Percentiles rank a stretch among this genome's conserved stretches.
phyloP scores from a whole-genome alignment of 106 monocot genomes.

The Dendrobium catenatum region DNA sequence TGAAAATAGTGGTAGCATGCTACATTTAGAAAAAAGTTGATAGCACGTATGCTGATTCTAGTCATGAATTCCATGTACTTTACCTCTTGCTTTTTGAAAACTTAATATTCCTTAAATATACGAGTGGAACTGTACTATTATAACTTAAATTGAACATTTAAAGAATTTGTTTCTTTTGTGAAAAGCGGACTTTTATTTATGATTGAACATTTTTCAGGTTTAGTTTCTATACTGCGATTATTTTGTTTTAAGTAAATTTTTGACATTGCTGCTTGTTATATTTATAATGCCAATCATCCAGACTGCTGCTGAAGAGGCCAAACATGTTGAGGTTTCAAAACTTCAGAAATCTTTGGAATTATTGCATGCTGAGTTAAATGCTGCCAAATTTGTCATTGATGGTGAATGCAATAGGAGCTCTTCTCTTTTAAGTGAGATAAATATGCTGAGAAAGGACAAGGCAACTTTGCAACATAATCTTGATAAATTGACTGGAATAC shows the following conservation, averaged over 20 bases:
- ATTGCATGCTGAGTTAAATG: constrained; percentile 39
- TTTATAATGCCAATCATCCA: constrained; percentile 14
- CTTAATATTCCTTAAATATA: neutral
- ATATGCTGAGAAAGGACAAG: constrained; percentile 39
- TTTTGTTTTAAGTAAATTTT: neutral
- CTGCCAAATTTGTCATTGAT: constrained; percentile 32
- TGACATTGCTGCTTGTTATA: neutral
- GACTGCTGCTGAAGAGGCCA: constrained; percentile 73
- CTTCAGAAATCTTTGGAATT: constrained; percentile 56
- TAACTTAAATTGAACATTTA: neutral
- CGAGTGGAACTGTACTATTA: neutral
- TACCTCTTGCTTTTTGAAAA: neutral
- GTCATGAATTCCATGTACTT: neutral
- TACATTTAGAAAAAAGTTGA: too few species aligned
- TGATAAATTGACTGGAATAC: constrained; percentile 35
- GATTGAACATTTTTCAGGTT: neutral
- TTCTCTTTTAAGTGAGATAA: constrained; percentile 37
- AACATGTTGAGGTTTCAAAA: constrained; percentile 50
- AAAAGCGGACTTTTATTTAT: neutral
- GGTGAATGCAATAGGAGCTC: constrained; percentile 55
- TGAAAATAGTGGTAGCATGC: too few species aligned
- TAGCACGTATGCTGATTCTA: neutral
- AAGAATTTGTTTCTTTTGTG: neutral
- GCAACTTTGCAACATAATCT: constrained; percentile 30
- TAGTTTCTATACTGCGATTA: neutral